Base-by-base conservation (phyloP, 2,329 filamentous ascomycete genomes). In the Diplocarpon mali region DNA sequence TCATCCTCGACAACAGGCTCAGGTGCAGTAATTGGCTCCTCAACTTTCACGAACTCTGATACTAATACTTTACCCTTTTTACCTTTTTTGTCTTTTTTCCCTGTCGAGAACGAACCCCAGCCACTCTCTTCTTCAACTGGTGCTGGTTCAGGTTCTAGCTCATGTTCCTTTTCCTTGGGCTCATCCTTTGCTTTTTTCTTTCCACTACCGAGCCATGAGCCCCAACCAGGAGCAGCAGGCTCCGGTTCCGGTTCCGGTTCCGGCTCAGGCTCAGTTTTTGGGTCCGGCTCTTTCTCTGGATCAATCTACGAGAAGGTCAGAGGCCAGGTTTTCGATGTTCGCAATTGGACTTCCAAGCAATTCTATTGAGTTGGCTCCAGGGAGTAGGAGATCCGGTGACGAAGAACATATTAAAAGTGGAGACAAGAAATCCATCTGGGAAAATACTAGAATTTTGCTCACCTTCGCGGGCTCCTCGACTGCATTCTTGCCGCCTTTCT, bases 71-170 rank as follows among this genome's bases (percentile, higher is more conserved):
- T 47, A 15, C 34, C 34, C 14, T 35, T 35, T 14, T 35, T 35
- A 11, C 15, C 15, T 31, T 44, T 44, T 27, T 40, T 42, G 32
- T 46, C 44, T 32, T 46, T 40, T 17, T 45, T 45, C n/a, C 13
- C 27, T 35, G 71, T 76, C 55, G 73, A 68, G 49, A 65, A 46
- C 24, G 47, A 53, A 28, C 56, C 61, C 61, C 60, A 64, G 57
- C 48, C 48, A 13, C 29, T 29, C 51, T 66, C n/a, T 61, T 60
- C 48, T 7, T 38, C 43, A 15, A 32, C 28, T 11, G 35, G 28
- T 14, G 28, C 29, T n/a, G 49, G 48, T 39, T 64, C 64, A 2
- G 62, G 59, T 37, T 62, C 63, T 2, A 58, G 61, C 13, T 63
- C 60, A 40, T 62, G 57, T 50, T 65, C 59, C 49, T 60, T 52